Evolutionary conservation across 345 rosid genomes (phyloP).

Genomic region (Salix caprea): DNA sequence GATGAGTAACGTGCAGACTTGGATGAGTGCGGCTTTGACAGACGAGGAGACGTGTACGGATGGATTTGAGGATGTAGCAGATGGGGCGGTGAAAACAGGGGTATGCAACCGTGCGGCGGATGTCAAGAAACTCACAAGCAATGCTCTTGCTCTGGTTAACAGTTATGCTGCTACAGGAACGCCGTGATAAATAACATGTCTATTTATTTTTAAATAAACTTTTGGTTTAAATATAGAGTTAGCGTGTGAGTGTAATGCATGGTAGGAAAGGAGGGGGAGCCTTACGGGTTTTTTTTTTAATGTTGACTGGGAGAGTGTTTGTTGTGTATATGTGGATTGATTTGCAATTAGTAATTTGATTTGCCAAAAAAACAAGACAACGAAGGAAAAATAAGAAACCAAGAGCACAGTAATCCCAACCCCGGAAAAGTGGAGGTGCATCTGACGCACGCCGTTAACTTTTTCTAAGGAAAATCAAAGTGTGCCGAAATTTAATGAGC

Average conservation of each 20-base stretch:
- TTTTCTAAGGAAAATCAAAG: too few relatives aligned
- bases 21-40: slow-evolving; percentile 92
- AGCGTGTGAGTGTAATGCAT: neutral
- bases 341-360: neutral
- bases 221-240: neutral
- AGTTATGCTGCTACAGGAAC: slow-evolving; percentile 47
- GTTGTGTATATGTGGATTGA: neutral
- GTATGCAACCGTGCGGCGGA: slow-evolving; percentile 37
- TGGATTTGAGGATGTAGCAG: slow-evolving; percentile 55
- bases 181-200: slow-evolving; percentile 14
- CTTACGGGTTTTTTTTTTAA: neutral
- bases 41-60: slow-evolving; percentile 94
- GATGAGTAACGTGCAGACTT: slow-evolving; percentile 80
- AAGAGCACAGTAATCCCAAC: too few relatives aligned
- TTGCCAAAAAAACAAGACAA: neutral
- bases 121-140: slow-evolving; percentile 69
- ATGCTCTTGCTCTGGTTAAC: slow-evolving; percentile 73
- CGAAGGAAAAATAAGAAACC: too few relatives aligned
- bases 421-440: too few relatives aligned
- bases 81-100: slow-evolving; percentile 26
- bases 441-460: too few relatives aligned
- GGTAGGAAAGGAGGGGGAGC: neutral
- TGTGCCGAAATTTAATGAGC: too few relatives aligned
- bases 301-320: neutral
- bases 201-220: neutral